phyloP scores from a whole-genome alignment of 2,329 filamentous ascomycete genomes.

The Phaeosphaeriaceae sp. region DNA sequence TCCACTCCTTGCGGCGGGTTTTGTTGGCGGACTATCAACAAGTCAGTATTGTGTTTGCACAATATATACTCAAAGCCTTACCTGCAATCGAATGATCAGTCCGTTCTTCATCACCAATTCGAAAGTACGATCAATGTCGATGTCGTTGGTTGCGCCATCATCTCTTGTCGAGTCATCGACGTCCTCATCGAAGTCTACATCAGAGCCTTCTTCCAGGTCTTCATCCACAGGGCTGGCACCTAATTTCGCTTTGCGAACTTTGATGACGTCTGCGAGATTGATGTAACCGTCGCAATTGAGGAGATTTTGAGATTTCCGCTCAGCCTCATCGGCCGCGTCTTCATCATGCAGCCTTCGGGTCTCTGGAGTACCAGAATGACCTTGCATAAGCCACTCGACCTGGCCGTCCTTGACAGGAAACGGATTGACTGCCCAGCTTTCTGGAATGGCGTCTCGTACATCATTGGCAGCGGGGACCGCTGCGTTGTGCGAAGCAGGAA shows the following conservation, averaged over 20 bases:
- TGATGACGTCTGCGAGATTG: slow-evolving; percentile 63
- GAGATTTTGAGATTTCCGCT: slow-evolving; percentile 65
- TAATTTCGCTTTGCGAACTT: slow-evolving; percentile 63
- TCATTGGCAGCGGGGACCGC: slow-evolving; percentile 62
- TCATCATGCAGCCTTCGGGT: slow-evolving; percentile 61
- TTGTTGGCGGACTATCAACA: slow-evolving; percentile 57
- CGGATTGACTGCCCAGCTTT: slow-evolving; percentile 68
- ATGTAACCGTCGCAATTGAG: slow-evolving; percentile 69
- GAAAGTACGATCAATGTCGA: slow-evolving; percentile 66
- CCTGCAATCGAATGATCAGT: slow-evolving; percentile 66
- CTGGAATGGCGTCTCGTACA: slow-evolving; percentile 63
- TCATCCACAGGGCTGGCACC: slow-evolving; percentile 62
- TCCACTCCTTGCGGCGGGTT: slow-evolving; percentile 67
- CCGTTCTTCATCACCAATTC: slow-evolving; percentile 69
- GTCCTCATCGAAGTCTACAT: slow-evolving; percentile 63
- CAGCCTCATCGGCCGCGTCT: slow-evolving; percentile 65
- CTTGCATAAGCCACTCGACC: slow-evolving; percentile 63
- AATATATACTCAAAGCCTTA: slow-evolving; percentile 23
- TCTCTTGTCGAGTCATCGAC: slow-evolving; percentile 55
- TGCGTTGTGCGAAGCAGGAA: slow-evolving; percentile 52
- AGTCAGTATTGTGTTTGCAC: background rate
- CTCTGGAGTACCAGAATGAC: slow-evolving; percentile 49
- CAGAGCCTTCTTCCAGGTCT: slow-evolving; percentile 58
- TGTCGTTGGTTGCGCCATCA: slow-evolving; percentile 60
- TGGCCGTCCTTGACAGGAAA: slow-evolving; percentile 62